Base-by-base conservation (phyloP, 2,329 filamentous ascomycete species). In the Fusarium anthophilum region DNA sequence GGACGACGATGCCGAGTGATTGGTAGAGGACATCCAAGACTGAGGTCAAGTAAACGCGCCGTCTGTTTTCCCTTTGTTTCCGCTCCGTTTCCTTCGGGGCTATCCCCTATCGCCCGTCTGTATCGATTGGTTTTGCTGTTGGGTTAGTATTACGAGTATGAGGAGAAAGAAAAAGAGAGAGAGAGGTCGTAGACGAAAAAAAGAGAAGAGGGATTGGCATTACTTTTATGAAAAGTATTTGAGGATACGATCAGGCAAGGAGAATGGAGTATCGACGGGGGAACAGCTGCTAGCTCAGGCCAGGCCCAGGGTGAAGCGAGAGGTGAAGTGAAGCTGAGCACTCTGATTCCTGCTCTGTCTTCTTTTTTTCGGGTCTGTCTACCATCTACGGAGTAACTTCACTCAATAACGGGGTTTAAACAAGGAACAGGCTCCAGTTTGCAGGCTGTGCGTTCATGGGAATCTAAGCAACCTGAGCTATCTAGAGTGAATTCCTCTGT, bases 111-210 rank as follows among this genome's bases (percentile, higher is more conserved):
- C 67, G 55, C 58, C 71, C 72, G 58, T 74, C 45, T 68, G 59
- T 61, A 24, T 64, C 62, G 58, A 45, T 58, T 58, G 47, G 48
- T 56, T 68, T 62, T 51, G 56, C 63, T 69, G 47, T 53, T 62
- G 67, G 67, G 64, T 74, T 74, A 74, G 67, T 72, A 74, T 74
- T 74, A 74, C 55, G 63, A 65, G 59, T 50, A 59, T 51, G 50
- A 55, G 43, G 66, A 51, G 48, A 43, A 38, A 54, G 30, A 50
- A 43, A 58, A 59, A 55, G 44, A 60, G 44, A 39, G 24, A 22
- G 45, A 55, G 37, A 55, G 51, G 26, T 55, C 24, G 45, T 72
- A 50, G 63, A 68, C 53, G 39, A 41, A 44, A 63, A 67, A 57
- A 67, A 66, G 30, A 48, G 56, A 65, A 22, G 50, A 38, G 57